Evolutionary conservation across 768 basidiomycete species (phyloP).

Genomic region (Suillus fuscotomentosus): DNA sequence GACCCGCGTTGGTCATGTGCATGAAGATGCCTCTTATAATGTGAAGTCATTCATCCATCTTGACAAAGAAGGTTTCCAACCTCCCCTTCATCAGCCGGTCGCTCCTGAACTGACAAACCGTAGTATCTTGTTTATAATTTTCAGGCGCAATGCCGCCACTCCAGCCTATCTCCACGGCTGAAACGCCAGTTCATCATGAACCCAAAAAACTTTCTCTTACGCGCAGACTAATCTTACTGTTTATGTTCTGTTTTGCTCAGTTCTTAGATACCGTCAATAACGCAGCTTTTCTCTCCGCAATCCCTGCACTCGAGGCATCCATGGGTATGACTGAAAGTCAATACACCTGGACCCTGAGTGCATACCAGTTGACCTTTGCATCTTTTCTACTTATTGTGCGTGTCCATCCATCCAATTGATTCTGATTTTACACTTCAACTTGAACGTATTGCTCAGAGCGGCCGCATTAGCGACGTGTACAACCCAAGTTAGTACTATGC

Average conservation of each 20-base stretch:
- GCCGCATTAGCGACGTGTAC: constrained; percentile 38
- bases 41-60: background rate
- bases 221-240: constrained; percentile 31
- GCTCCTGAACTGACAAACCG: background rate
- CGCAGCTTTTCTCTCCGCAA: constrained; percentile 38
- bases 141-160: constrained; percentile 12
- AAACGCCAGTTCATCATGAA: constrained; percentile 4
- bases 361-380: constrained; percentile 43
- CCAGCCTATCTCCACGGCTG: background rate
- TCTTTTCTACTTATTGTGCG: constrained; percentile 38
- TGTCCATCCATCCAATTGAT: constrained; percentile 9
- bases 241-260: constrained; percentile 39
- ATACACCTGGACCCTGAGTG: constrained; percentile 41
- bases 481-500: constrained; percentile 34
- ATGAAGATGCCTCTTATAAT: background rate
- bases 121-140: background rate
- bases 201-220: constrained; percentile 17
- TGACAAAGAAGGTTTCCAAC: background rate
- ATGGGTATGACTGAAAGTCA: constrained; percentile 22
- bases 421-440: background rate
- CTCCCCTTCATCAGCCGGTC: background rate
- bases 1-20: background rate
- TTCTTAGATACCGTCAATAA: constrained; percentile 46
- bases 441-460: constrained; percentile 27
- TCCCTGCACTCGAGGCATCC: constrained; percentile 31